phyloP scores from a whole-genome alignment of 2,329 filamentous ascomycete species.

The Aspergillus pseudonomiae region DNA sequence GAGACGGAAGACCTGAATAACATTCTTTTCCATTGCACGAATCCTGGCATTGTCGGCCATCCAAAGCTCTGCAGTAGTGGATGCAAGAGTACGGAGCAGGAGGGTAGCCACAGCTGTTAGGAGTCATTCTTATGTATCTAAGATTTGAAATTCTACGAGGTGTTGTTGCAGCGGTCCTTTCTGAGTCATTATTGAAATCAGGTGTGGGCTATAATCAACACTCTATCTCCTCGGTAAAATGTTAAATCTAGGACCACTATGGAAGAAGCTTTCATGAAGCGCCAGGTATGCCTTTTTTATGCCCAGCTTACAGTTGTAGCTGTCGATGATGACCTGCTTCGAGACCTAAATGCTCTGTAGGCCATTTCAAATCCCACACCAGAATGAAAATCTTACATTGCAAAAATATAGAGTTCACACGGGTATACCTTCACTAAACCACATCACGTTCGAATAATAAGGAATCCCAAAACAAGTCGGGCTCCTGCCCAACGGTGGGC shows the following conservation, averaged over 20 bases:
- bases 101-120: conserved; percentile 33
- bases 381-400: background rate
- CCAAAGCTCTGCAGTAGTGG: conserved; percentile 34
- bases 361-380: background rate
- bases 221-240: background rate
- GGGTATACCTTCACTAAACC: background rate
- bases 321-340: background rate
- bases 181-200: background rate
- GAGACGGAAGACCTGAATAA: conserved; percentile 31
- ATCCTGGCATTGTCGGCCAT: conserved; percentile 36
- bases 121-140: background rate
- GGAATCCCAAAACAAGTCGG: background rate
- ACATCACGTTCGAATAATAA: background rate
- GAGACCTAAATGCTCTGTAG: too few relatives aligned
- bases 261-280: background rate
- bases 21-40: conserved; percentile 39
- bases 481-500: background rate
- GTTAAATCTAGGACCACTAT: too few relatives aligned
- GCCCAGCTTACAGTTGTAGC: background rate
- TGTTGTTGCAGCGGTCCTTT: background rate
- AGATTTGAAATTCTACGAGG: background rate
- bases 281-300: background rate
- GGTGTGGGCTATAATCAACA: background rate
- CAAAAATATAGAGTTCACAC: too few relatives aligned
- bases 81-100: conserved; percentile 28